These are phyloP conservation scores for Pleurotus tuoliensis DNA, from an alignment of 768 basidiomycete genomes.

Conservation along the genomic window DNA sequence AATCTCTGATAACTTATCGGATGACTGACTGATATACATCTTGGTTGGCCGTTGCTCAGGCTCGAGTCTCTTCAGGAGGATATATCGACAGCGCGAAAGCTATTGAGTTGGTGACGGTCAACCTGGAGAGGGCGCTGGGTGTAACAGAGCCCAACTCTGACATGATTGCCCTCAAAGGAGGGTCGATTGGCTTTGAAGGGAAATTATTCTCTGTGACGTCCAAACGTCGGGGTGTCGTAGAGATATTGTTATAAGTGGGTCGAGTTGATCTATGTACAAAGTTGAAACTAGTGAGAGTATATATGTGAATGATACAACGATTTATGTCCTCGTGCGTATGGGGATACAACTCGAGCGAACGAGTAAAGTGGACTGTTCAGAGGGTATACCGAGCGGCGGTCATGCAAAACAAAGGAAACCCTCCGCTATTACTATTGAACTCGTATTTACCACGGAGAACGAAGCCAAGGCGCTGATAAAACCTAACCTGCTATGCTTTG, in stretches of 20 bases:
- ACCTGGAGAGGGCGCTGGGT: constrained; percentile 41
- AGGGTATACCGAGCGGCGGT: neutral
- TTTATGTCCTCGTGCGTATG: neutral
- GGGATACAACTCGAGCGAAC: neutral
- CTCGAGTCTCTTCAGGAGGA: constrained; percentile 30
- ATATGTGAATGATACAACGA: neutral
- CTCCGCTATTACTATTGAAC: constrained; percentile 1
- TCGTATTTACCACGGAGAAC: constrained; percentile 4
- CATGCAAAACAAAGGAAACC: constrained; percentile 4
- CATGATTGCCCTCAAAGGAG: constrained; percentile 37
- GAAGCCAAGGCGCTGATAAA: constrained; percentile 6
- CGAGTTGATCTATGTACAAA: too few relatives aligned
- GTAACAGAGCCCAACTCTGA: constrained; percentile 21
- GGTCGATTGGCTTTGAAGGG: constrained; percentile 37
- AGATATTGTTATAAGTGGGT: constrained; percentile 24
- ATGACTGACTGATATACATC: neutral
- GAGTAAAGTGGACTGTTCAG: neutral
- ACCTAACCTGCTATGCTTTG: constrained; percentile 4
- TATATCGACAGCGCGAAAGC: constrained; percentile 34
- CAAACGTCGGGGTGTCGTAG: constrained; percentile 25
- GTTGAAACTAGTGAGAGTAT: too few relatives aligned
- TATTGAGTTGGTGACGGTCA: constrained; percentile 35
- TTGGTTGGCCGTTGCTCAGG: constrained; percentile 12
- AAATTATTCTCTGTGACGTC: constrained; percentile 42
- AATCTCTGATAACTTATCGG: neutral